Conservation (phyloP, 257 asterid species). For the Penstemon davidsonii region DNA sequence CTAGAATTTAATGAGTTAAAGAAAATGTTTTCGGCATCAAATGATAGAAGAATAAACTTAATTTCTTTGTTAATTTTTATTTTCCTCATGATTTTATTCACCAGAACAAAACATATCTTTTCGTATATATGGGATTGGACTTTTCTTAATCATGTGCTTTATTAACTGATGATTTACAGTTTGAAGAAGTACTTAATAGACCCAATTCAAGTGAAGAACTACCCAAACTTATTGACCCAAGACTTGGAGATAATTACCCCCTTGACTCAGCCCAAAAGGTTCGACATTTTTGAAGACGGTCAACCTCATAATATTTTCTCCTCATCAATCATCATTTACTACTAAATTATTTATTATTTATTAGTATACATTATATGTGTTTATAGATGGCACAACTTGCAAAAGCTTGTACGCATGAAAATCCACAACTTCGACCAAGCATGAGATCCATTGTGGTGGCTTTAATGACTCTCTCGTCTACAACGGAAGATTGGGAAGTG, state of each 20-base stretch:
- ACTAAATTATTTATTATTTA: neutral
- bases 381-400: constrained; percentile 81
- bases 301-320: neutral
- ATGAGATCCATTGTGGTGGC: constrained; percentile 93
- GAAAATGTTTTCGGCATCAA: too few species aligned
- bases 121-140: neutral
- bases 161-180: constrained; percentile 40
- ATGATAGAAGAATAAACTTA: too few species aligned
- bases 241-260: constrained; percentile 72
- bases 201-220: constrained; percentile 58
- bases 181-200: constrained; percentile 74
- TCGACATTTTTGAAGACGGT: neutral
- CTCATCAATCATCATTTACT: neutral
- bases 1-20: too few species aligned
- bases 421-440: constrained; percentile 79
- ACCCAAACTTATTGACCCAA: constrained; percentile 62
- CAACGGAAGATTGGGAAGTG: constrained; percentile 90
- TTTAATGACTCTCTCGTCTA: constrained; percentile 80
- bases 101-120: neutral
- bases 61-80: too few species aligned
- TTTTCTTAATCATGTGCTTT: constrained; percentile 10
- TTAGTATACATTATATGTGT: neutral
- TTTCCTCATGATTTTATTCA: too few species aligned
- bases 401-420: constrained; percentile 82
- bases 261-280: constrained; percentile 78